These are phyloP conservation scores for Neurospora intermedia DNA, from an alignment of 495 filamentous ascomycete species.

Conservation along the genomic window DNA sequence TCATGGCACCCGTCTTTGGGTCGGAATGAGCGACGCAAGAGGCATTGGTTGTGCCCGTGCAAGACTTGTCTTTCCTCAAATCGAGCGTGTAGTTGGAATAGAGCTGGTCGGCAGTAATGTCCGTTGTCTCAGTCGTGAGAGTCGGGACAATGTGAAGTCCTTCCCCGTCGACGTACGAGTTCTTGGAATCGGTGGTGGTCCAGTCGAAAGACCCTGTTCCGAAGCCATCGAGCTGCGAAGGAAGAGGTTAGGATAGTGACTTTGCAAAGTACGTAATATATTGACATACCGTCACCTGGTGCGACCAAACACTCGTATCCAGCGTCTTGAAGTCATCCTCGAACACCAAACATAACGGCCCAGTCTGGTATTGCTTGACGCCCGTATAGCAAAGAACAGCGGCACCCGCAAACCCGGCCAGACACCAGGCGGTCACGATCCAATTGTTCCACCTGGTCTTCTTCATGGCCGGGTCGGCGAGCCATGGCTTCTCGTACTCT, in stretches of 20 bases:
- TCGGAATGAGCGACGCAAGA: constrained; percentile 24
- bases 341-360: constrained; percentile 21
- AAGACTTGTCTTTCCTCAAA: constrained; percentile 25
- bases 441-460: constrained; percentile 21
- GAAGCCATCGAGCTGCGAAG: constrained; percentile 20
- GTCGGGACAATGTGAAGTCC: constrained; percentile 39
- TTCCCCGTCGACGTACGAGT: constrained; percentile 28
- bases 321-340: constrained; percentile 32
- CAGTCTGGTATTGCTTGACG: constrained; percentile 5
- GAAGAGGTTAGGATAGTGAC: no score
- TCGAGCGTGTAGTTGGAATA: constrained; percentile 22
- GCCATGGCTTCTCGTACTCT: constrained; percentile 31
- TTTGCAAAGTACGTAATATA: no score
- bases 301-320: constrained; percentile 23
- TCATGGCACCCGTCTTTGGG: constrained; percentile 24
- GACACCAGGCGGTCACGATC: constrained; percentile 25
- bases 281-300: constrained; percentile 18
- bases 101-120: constrained; percentile 25
- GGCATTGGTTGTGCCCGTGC: constrained; percentile 19
- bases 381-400: constrained; percentile 19
- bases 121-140: constrained; percentile 26
- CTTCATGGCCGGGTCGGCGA: constrained; percentile 16
- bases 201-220: constrained; percentile 35
- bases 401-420: constrained; percentile 19
- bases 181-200: constrained; percentile 32